Evolutionary conservation across 305 asterid genomes (phyloP).

Genomic region (Solanum aculeatissimum): DNA sequence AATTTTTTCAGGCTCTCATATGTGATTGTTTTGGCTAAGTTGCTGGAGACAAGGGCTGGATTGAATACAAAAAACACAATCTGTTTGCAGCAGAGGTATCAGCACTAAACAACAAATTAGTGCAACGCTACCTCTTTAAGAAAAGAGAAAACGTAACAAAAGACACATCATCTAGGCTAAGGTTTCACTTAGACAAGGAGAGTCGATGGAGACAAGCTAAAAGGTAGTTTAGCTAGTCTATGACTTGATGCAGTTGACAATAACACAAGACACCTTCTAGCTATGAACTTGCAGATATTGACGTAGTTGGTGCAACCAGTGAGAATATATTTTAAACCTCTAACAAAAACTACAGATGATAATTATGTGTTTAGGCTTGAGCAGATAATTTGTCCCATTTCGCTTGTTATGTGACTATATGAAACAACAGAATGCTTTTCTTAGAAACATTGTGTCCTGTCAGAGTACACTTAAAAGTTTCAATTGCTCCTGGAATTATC

Average conservation of each 20-base stretch:
- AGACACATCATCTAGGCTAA: not conserved
- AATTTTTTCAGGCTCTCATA: conserved; percentile 55
- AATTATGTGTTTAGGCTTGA: not conserved
- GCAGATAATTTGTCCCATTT: not conserved
- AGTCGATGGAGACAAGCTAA: not conserved
- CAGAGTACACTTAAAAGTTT: not conserved
- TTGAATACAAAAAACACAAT: conserved; percentile 62
- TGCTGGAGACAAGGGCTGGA: conserved; percentile 77
- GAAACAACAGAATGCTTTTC: not conserved
- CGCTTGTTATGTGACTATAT: not conserved
- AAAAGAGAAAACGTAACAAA: not conserved
- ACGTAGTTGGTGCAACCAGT: not conserved
- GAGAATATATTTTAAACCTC: not conserved
- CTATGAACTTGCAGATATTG: not conserved
- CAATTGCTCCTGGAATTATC: not conserved
- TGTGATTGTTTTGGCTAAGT: conserved; percentile 71
- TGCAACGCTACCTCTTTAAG: not conserved
- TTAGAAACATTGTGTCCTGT: not conserved
- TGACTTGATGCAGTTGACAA: not conserved
- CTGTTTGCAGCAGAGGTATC: conserved; percentile 21
- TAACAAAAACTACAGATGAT: not conserved
- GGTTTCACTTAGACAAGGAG: not conserved
- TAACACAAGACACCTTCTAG: not conserved
- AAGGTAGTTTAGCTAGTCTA: not conserved
- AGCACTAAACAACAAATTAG: not conserved